Base-by-base conservation (phyloP, 108 stramenopile species). In the Cyclotella atomus region DNA sequence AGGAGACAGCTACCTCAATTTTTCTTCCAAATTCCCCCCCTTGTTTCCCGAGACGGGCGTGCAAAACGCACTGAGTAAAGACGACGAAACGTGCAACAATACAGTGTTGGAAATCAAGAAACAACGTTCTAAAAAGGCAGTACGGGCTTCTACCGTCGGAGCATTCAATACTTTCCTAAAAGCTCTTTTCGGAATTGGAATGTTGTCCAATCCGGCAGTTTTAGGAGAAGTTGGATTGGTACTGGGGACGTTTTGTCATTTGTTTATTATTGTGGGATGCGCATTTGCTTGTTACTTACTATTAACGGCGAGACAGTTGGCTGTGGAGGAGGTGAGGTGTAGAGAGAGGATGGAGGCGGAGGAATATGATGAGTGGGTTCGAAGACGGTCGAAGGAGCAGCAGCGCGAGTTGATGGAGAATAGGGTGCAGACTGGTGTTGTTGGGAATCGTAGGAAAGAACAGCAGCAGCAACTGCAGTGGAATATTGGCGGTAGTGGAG, bases 161-260 rank as follows among this genome's bases (percentile, higher is more conserved):
- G 82, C 82, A 10, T 83, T 83, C 25, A 70, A 78, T 16, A 83
- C 77, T 16, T 83, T 83, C 36, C 60, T 79, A 34, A 83, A 83
- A 43, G 77, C 82, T 20, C 56, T 83, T 0, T 83, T 83, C 36
- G 82, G 82, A 10, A 75, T 79, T 25, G 69, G 75, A 25, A 78
- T 83, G 75, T 53, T 83, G 24, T 78, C 75, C 46, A 78, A 79
- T 28, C 82, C 82, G 36, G 73, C 67, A 4, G 75, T 83, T 0
- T 45, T 83, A 67, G 77, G 77, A 27, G 82, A 83, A 44, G 70
- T 71, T 30, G 82, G 82, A 23, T 64, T 83, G 28, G 45, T 83
- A n/a, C 29, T 83, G 14, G 82, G 82, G 38, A 75, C 77, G 0
- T 74, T 75, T 63, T 75, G 77, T 63, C 77, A 83, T 55, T 69